Evolutionary conservation across 306 rosid species (phyloP), one percentile per base, ranked within the genome.

Genomic region (Quercus aquifolioides): DNA sequence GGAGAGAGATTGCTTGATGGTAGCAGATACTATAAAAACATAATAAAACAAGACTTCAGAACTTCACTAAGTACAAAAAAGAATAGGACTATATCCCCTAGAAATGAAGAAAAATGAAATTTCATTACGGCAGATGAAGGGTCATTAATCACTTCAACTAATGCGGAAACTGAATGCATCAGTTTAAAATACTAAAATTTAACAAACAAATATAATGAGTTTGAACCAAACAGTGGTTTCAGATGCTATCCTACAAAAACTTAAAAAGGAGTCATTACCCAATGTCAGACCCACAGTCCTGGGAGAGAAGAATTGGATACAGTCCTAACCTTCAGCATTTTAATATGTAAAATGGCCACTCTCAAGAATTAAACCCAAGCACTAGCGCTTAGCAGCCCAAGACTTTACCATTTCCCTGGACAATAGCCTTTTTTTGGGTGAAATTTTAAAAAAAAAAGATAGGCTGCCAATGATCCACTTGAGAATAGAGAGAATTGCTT

Each of bases 21-120:
- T 55, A 13, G 70, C 46, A 21, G 67, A 49, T 70, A 41, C 63
- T 74, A 79, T 17, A 82, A 77, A 70, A 58, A 80, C 75, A 55
- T 65, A 77, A 55, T 74, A 80, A 28, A 76, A 55, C 65, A 76
- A 68, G 41, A 74, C 75, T 82, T 76, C 74, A 79, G 54, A 56
- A 64, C 52, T 76, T 59, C 76, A 79, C 55, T 25, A 60, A 55
- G 21, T 59, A 74, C 46, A 78, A 78, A 26, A 87, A 78, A 87
- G 62, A 21, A 77, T 57, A 77, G 70, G 30, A 7, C 65, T 55
- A 65, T 46, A 43, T 64, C 12, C 18, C n/a, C 70, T 14, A 5
- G 70, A 28, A 25, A 25, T 17, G 28, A 63, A 63, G 6, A 63
- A 63, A 63, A 26, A 63, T 15, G 2, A 63, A 26, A 13, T 63